These are phyloP conservation scores for Cubamyces lactineus DNA, from an alignment of 768 basidiomycete species.

Conservation along the genomic window DNA sequence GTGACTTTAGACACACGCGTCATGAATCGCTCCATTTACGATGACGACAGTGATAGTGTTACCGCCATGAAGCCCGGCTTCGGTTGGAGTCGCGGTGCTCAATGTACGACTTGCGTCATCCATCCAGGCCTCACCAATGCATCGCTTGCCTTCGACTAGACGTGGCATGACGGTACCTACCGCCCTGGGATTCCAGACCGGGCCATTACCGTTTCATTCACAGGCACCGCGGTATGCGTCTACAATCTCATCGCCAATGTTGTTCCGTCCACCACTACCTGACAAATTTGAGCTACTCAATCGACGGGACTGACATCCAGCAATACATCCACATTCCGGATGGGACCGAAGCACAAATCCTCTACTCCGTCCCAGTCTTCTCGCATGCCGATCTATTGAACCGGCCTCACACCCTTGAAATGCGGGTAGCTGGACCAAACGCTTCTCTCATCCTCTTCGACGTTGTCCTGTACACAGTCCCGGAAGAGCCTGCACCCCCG, in stretches of 20 bases:
- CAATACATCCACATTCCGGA: constrained; percentile 13
- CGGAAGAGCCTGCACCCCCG: neutral
- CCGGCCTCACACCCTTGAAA: constrained; percentile 1
- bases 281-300: constrained; percentile 9
- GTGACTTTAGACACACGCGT: neutral
- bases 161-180: constrained; percentile 24
- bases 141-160: constrained; percentile 7
- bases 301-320: constrained; percentile 2
- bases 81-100: neutral
- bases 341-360: neutral
- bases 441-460: constrained; percentile 15
- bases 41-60: neutral
- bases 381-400: neutral
- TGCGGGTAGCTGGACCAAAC: neutral
- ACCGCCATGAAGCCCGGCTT: neutral
- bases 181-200: neutral
- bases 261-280: constrained; percentile 11
- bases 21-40: too few relatives aligned
- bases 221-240: constrained; percentile 18
- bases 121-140: neutral
- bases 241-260: constrained; percentile 16
- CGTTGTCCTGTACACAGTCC: constrained; percentile 8
- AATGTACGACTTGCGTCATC: constrained; percentile 1
- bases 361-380: constrained; percentile 14
- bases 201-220: neutral